Evolutionary conservation across 139 green algal species (phyloP).

Genomic region (Mesotaenium endlicherianum): DNA sequence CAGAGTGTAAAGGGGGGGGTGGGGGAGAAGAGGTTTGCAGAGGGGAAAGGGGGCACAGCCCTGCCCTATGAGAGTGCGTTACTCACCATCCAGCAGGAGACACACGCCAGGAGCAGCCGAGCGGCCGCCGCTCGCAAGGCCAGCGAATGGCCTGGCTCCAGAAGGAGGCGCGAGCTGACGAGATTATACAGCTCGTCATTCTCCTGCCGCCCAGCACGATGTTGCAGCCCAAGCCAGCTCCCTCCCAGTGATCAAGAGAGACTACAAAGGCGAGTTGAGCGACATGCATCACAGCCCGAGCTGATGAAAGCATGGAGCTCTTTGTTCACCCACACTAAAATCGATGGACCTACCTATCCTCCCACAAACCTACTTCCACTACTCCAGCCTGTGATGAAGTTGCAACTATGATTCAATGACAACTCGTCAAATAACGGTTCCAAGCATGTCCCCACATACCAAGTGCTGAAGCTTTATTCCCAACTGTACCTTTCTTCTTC

Average conservation of each 20-base stretch:
- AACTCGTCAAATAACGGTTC: too few species aligned
- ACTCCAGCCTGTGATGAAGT: too few species aligned
- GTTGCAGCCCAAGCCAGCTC: not conserved
- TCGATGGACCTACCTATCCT: not conserved
- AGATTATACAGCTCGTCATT: slow-evolving; percentile 44
- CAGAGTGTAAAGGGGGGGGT: not conserved
- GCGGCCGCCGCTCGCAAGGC: slow-evolving; percentile 15
- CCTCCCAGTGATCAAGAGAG: not conserved
- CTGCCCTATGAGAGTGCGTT: too few species aligned
- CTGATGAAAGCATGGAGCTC: not conserved
- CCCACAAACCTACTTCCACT: too few species aligned
- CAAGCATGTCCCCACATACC: too few species aligned
- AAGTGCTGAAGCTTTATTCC: too few species aligned
- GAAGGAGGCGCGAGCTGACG: slow-evolving; percentile 17
- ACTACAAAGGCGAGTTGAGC: not conserved
- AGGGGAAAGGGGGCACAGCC: too few species aligned
- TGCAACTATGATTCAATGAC: too few species aligned
- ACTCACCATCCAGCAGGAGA: slow-evolving; percentile 42
- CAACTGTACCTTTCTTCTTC: too few species aligned
- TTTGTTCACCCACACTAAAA: not conserved
- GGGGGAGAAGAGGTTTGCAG: not conserved
- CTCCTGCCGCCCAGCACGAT: slow-evolving; percentile 12
- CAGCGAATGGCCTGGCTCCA: slow-evolving; percentile 30
- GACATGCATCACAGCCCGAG: not conserved
- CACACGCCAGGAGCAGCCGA: slow-evolving; percentile 40